Evolutionary conservation across 352 stramenopile genomes (phyloP), one percentile per base, ranked within the genome.

Genomic region (Blastocystis sp.): DNA sequence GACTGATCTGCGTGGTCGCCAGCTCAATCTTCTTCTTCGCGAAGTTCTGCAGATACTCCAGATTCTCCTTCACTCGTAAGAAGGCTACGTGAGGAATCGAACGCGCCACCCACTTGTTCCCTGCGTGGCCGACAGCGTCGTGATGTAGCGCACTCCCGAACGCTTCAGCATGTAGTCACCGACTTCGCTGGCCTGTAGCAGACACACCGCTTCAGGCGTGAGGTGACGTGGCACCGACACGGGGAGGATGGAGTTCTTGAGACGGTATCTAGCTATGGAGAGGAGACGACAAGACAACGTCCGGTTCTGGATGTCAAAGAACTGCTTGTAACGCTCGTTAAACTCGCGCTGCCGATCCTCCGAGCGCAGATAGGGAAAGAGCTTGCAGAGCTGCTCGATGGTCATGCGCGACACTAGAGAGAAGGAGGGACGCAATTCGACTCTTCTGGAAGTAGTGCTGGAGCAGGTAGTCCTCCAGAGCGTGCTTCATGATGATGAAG

Each of bases 41-140:
- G 46, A 64, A 81, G 36, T 81, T 51, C 16, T 38, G n/a, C n/a
- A 81, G 48, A 9, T 44, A 64, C 53, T 81, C 49, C 53, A 81
- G 29, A 61, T 81, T 81, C 51, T 81, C 69, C 69, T 81, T 81
- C 14, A 48, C 48, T 40, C 69, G 69, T 44, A 81, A 21, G 21
- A 44, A 81, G 9, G 46, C 69, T 81, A 65, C 27, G 6, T 44
- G 24, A 49, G 18, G 44, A 8, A 0, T 7, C 29, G 4, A 9
- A 21, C 1, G 9, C 8, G 1, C n/a, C 36, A 1, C 27, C 1
- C 42, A 81, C 69, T 81, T 11, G 69, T 81, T 14, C 40, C 69
- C 27, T 63, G 48, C 7, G 69, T 81, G 0, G 69, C 38, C 29
- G 69, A 63, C 3, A 81, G 44, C 8, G 27, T 42, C 36, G 56